Base-by-base conservation (phyloP, 2,329 filamentous ascomycete genomes). In the Tolypocladium tundrense region DNA sequence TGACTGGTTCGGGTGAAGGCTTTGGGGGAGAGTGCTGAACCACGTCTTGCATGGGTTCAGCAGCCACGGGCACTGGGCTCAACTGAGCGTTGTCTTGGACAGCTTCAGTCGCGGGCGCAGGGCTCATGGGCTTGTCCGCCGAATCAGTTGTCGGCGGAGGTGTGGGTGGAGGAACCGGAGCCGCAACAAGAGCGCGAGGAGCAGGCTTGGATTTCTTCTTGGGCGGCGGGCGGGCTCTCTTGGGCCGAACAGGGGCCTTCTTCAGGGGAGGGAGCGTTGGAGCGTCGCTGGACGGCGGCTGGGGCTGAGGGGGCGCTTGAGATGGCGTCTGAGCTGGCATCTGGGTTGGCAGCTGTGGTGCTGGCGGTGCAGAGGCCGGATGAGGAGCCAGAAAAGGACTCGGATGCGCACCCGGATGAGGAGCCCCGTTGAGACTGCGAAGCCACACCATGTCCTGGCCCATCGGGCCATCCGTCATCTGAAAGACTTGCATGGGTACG, bases 401-500 rank as follows among this genome's bases (percentile, higher is more conserved):
- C 13, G 13, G 21, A n/a, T 35, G 39, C 3, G 53, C 21, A 33
- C 19, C 61, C 59, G 37, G 68, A 62, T 41, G 40, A 10, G 55
- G 55, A 33, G 55, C 58, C 3, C 65, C 69, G 60, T 72, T 73
- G 62, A 66, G 70, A 56, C 68, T 73, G 58, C 64, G 65, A 33
- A 74, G 68, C 52, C 73, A 71, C 14, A 73, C 67, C 24, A 73
- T 59, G 55, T 72, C 72, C 51, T 70, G 68, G 9, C 71, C 72
- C 14, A 62, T 60, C 4, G 69, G 70, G 7, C 70, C 71, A 55
- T 69, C 69, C 60, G 69, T 71, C 53, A 76, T 67, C 55, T 71
- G 68, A 53, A 73, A 79, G 14, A 77, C 75, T 16, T 83, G 79
- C 61, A 74, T 68, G 1, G 74, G 73, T 27, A 74, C 67, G 43